These are phyloP conservation scores for Paecilomyces dactylethromorphus DNA, from an alignment of 2,329 filamentous ascomycete genomes.

Conservation along the genomic window DNA sequence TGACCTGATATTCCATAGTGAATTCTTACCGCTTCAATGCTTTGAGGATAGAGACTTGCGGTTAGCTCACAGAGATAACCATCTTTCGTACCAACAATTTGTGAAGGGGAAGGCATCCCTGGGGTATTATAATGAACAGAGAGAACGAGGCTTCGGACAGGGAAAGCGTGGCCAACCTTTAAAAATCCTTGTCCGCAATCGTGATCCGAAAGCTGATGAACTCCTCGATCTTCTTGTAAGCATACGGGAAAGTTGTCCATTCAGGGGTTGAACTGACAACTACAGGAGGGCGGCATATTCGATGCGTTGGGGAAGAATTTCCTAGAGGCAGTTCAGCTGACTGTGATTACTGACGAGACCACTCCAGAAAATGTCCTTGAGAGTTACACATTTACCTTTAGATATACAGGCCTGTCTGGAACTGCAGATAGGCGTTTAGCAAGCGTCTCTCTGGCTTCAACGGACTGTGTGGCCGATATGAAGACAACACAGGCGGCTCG, in stretches of 20 bases:
- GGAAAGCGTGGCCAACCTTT: slow-evolving; percentile 26
- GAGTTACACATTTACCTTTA: slow-evolving; percentile 45
- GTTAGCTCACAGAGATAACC: slow-evolving; percentile 15
- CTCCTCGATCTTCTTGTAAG: slow-evolving; percentile 44
- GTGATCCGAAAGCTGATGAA: slow-evolving; percentile 34
- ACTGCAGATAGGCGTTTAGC: slow-evolving; percentile 22
- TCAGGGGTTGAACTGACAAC: slow-evolving; percentile 16
- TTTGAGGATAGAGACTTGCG: slow-evolving; percentile 27
- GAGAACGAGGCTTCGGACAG: slow-evolving; percentile 11
- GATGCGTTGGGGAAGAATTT: slow-evolving; percentile 37
- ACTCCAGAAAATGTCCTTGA: slow-evolving; percentile 38
- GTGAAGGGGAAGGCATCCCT: slow-evolving; percentile 13
- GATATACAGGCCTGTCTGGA: slow-evolving; percentile 28
- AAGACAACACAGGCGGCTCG: slow-evolving; percentile 34
- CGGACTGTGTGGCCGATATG: slow-evolving; percentile 24
- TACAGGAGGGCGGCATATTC: slow-evolving; percentile 44
- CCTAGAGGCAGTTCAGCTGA: slow-evolving; percentile 42
- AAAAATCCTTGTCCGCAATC: slow-evolving; percentile 33
- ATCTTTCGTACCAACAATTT: slow-evolving; percentile 21
- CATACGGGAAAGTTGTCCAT: background rate
- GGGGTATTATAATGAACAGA: slow-evolving; percentile 1
- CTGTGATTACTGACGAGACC: slow-evolving; percentile 35
- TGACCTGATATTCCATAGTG: slow-evolving; percentile 17
- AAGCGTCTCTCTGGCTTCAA: slow-evolving; percentile 20
- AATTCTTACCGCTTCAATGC: slow-evolving; percentile 28